Base-by-base conservation (phyloP, 2,329 filamentous ascomycete species). In the Pseudogymnoascus destructans region DNA sequence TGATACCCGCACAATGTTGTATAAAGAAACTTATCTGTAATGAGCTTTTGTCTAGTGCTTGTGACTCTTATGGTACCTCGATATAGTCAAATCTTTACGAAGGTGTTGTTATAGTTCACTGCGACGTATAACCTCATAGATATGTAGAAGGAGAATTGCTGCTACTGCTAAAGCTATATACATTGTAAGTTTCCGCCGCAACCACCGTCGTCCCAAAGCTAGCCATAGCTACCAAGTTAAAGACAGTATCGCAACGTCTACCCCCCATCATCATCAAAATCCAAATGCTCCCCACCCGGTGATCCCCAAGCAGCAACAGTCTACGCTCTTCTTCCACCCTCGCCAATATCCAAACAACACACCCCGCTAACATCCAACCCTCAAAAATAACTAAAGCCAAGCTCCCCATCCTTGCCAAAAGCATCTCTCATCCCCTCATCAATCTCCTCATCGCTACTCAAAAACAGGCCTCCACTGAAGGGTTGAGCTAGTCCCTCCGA, bases 1-100 rank as follows among this genome's bases (percentile, higher is more conserved):
- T 49, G 23, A 49, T 49, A 49, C 42, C 42, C 21, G 42, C 42
- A 49, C 42, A 49, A 27, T n/a, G 19, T 30, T 52, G 46, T 52
- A 30, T 23, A 52, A 52, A 30, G 6, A 49, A 49, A 25, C 8
- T 15, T 49, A 27, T 27, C 7, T 8, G n/a, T 6, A 52, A 52
- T 30, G 9, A 8, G 7, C 21, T 15, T 30, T 15, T 3, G 23
- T 49, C 2, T 9, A 13, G 25, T 25, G 13, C 3, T 30, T 11
- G n/a, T 52, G 46, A 13, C 10, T 30, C 13, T 27, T 49, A 9
- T 30, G 25, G 30, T 13, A 7, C 1, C 23, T 30, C 2, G 11
- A 3, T 3, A 1, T 9, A 3, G 23, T 15, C 1, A 49, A 15
- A 7, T 11, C 42, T 30, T 17, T 3, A 4, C 9, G 38, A 9